Evolutionary conservation across 2,329 filamentous ascomycete species (phyloP), one percentile per base, ranked within the genome.

Genomic region (Trichoderma sp.): DNA sequence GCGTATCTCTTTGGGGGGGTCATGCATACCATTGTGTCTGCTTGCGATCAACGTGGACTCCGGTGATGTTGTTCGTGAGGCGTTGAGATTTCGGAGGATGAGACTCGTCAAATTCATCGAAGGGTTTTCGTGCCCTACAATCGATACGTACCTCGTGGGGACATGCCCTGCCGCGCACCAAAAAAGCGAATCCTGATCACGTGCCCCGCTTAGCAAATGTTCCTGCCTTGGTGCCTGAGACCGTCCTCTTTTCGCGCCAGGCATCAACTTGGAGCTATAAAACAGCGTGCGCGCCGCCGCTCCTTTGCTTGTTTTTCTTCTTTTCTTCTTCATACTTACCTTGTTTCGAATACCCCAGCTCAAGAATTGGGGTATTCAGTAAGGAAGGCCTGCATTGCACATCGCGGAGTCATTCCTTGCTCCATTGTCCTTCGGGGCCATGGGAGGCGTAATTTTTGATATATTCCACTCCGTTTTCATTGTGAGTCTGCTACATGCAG

Each of bases 341-440:
- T 83, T 83, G 78, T 78, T 77, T 73, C 74, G 77, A 75, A 70
- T 66, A 70, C 67, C 71, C 76, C 74, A 74, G 81, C 73, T 83
- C 81, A 83, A 72, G 79, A 81, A 76, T 76, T 70, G 76, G 73
- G 71, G 70, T 66, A 67, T 71, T 76, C 76, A 82, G 77, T 72
- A 70, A 73, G 77, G 78, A 75, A 78, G 77, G 77, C 80, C 81
- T 83, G 81, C 81, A 83, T 83, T 82, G 81, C 81, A 84, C 81
- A 81, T 72, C 81, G 81, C 78, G 81, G 81, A 77, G 80, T 81
- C 77, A 72, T 74, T 78, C 76, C 73, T 73, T 71, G 63, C 77
- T 82, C 77, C 76, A 82, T 82, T 83, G 80, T 79, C 79, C 80
- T 83, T 83, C 79, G 81, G 80, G 80, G 79, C 80, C 81, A 80